Evolutionary conservation across 2,329 filamentous ascomycete genomes (phyloP).

Genomic region (Nemania bipapillata): DNA sequence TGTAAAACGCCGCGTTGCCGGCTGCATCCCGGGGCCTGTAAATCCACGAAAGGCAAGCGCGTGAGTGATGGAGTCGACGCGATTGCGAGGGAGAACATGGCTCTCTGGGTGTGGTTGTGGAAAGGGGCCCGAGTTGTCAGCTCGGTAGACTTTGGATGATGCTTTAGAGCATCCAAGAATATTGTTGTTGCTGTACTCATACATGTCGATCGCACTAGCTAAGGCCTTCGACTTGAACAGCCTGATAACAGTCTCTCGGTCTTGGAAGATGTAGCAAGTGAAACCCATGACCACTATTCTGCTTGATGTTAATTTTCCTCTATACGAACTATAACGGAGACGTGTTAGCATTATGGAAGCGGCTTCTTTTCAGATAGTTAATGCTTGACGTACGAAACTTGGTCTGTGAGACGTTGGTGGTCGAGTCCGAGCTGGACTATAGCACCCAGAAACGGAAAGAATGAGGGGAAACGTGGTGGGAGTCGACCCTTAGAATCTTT

Average conservation of each 20-base stretch:
- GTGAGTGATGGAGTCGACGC: conserved; percentile 39
- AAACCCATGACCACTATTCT: conserved; percentile 34
- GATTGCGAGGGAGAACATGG: conserved; percentile 32
- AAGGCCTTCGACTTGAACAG: conserved; percentile 33
- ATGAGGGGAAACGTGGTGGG: conserved; percentile 31
- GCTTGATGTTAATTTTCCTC: conserved; percentile 32
- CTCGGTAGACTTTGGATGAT: conserved; percentile 31
- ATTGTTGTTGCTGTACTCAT: conserved; percentile 33
- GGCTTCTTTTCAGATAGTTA: background rate
- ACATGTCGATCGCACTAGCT: conserved; percentile 36
- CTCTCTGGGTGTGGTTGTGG: conserved; percentile 33
- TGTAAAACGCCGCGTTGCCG: conserved; percentile 29
- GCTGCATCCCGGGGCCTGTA: conserved; percentile 37
- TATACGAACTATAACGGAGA: conserved; percentile 30
- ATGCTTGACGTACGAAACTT: conserved; percentile 31
- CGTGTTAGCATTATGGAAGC: background rate
- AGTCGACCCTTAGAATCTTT: conserved; percentile 17
- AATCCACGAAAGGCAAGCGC: conserved; percentile 29
- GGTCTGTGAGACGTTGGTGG: conserved; percentile 27
- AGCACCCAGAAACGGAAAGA: conserved; percentile 31
- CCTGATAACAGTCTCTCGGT: conserved; percentile 35
- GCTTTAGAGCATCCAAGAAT: conserved; percentile 36
- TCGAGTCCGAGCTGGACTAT: conserved; percentile 28
- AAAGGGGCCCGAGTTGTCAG: conserved; percentile 39
- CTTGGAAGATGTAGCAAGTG: conserved; percentile 38